phyloP scores from a whole-genome alignment of 352 stramenopile species.

The Pythium aristosporum region DNA sequence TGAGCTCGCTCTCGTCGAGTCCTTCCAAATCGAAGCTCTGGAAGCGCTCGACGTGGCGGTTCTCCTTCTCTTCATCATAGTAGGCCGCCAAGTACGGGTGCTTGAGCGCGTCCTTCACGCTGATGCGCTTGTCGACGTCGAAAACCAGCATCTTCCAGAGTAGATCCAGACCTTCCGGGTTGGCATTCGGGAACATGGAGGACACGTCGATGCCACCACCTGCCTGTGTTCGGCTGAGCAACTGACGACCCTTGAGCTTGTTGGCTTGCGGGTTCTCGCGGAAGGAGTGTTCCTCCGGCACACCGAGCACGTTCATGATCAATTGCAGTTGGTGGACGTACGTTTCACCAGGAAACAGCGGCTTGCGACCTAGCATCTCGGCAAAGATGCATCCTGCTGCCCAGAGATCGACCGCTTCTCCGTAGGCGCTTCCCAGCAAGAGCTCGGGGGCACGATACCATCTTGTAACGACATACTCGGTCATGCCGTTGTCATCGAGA shows the following conservation, averaged over 20 bases:
- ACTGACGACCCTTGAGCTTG: conserved; percentile 84
- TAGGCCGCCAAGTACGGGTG: conserved; percentile 95
- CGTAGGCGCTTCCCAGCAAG: conserved; percentile 80
- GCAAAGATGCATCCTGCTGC: conserved; percentile 87
- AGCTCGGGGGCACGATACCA: conserved; percentile 89
- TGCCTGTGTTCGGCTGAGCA: conserved; percentile 80
- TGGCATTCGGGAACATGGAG: conserved; percentile 85
- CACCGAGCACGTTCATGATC: conserved; percentile 88
- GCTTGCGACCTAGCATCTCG: conserved; percentile 86
- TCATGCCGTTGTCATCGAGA: conserved; percentile 88
- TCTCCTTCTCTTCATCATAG: conserved; percentile 79
- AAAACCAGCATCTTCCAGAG: conserved; percentile 90
- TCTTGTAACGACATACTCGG: conserved; percentile 88
- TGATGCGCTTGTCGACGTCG: conserved; percentile 95
- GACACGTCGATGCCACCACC: conserved; percentile 78
- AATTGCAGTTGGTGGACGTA: conserved; percentile 88
- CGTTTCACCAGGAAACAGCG: conserved; percentile 81
- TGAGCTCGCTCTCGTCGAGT: conserved; percentile 79
- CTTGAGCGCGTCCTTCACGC: conserved; percentile 93
- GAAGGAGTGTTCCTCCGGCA: conserved; percentile 86
- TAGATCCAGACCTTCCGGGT: conserved; percentile 79
- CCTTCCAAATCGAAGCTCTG: conserved; percentile 86
- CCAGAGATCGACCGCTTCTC: conserved; percentile 84
- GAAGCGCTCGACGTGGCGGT: conserved; percentile 66
- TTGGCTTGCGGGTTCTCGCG: conserved; percentile 87